Conservation (phyloP, 2,329 filamentous ascomycete species). For the Hypocreales sp. region DNA sequence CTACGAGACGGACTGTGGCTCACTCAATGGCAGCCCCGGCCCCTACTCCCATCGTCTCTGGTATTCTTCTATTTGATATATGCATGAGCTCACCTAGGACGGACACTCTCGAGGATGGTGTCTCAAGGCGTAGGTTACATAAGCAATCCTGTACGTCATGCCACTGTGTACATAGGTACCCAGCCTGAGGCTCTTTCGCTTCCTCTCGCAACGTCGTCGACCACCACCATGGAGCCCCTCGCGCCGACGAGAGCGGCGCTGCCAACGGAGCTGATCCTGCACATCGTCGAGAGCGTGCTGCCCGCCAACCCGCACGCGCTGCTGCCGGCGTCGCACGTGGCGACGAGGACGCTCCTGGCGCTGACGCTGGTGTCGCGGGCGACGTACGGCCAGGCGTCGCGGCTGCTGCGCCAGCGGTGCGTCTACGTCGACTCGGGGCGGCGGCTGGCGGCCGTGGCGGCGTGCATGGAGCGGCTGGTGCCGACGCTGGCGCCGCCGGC, state of each 20-base stretch:
- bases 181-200: too few species aligned
- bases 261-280: conserved; percentile 18
- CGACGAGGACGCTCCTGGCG: conserved; percentile 26
- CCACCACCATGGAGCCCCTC: conserved; percentile 6
- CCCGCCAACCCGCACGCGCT: conserved; percentile 14
- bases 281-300: conserved; percentile 18
- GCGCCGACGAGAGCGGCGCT: too few species aligned
- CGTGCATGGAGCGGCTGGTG: conserved; percentile 16
- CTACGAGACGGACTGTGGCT: too few species aligned
- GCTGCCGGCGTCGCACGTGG: conserved; percentile 20
- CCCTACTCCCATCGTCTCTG: too few species aligned
- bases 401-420: conserved; percentile 27
- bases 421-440: conserved; percentile 24
- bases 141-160: too few species aligned
- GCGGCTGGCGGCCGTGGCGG: conserved; percentile 18
- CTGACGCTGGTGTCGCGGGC: conserved; percentile 26
- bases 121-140: too few species aligned
- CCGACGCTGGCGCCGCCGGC: conserved; percentile 12
- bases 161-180: too few species aligned
- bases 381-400: conserved; percentile 23
- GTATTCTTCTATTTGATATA: too few species aligned
- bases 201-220: too few species aligned
- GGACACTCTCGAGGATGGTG: too few species aligned
- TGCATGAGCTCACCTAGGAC: too few species aligned
- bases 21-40: too few species aligned